A percentile compares a stretch with the other conserved stretches of the same genome.
Conservation (phyloP, 495 filamentous ascomycete species). For the Penicillium paradoxum region DNA sequence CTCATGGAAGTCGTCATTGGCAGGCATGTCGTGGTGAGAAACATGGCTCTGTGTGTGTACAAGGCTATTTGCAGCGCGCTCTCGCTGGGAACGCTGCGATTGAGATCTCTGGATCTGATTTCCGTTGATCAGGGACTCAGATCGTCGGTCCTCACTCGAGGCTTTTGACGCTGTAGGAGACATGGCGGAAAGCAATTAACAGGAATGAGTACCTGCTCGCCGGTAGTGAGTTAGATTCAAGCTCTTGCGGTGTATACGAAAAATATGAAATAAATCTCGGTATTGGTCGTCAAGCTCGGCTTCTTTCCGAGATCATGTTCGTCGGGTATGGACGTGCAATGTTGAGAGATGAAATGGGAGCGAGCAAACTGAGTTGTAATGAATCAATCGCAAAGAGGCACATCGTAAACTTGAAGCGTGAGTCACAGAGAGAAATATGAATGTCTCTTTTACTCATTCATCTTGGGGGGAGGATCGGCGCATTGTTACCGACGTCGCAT, state of each 20-base stretch:
- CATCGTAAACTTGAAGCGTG: conserved; percentile 8
- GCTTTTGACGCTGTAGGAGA: conserved; percentile 12
- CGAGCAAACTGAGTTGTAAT: not conserved
- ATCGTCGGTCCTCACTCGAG: conserved; percentile 14
- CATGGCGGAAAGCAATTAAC: conserved; percentile 7
- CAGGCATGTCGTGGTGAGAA: conserved; percentile 34
- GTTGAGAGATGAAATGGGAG: not conserved
- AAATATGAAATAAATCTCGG: not conserved
- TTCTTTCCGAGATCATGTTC: conserved; percentile 10
- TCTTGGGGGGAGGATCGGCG: conserved; percentile 2
- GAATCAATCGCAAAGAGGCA: not conserved
- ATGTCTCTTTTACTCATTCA: not conserved
- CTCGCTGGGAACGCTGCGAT: conserved; percentile 6
- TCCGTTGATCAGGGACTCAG: conserved; percentile 5
- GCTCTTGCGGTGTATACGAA: not conserved
- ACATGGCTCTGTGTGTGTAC: conserved; percentile 25
- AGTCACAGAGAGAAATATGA: conserved; percentile 13
- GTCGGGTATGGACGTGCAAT: not conserved
- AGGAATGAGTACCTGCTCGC: not conserved
- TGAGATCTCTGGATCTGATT: conserved; percentile 11
- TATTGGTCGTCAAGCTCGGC: conserved; percentile 2
- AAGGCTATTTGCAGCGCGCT: conserved; percentile 10
- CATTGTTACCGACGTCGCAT: not conserved
- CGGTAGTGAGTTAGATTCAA: not conserved
- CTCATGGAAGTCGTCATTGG: conserved; percentile 24